Base-by-base conservation (phyloP, 2,329 filamentous ascomycete species). In the Cladosporium sp. region DNA sequence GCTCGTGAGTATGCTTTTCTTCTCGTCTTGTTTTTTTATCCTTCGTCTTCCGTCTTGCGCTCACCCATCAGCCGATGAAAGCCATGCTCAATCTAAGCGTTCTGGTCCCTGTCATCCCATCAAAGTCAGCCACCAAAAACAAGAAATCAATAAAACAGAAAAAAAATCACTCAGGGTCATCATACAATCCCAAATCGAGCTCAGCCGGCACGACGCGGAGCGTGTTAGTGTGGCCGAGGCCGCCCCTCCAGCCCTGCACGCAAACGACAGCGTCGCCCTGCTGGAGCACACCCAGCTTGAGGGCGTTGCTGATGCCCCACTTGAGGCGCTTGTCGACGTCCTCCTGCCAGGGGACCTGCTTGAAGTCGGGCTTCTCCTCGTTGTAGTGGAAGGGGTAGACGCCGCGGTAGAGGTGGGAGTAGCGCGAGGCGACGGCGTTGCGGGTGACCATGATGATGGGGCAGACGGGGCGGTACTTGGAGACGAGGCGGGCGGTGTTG, bases 401-500 rank as follows among this genome's bases (percentile, higher is more conserved):
- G 65, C 93, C 93, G 69, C 93, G 92, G 78, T 96, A 97, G 71
- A 98, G 76, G 74, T 98, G 93, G 61, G 84, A 87, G 74, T 93
- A 97, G 62, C 93, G 82, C 56, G 90, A 87, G 49, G 93, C 89
- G 60, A 81, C 83, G 45, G 83, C 75, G 71, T 87, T 95, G 66
- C 93, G 86, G 60, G 92, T 95, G 59, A 98, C 88, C 92, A 97
- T 97, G 80, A 98, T 92, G 77, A 98, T 96, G 64, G 93, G 93
- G 83, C 92, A 97, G 59, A 97, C 91, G 48, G 93, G 93, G 68
- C 93, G 88, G 79, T 96, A 98, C 80, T 98, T 98, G 78, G 92
- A 95, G 62, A 97, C 80, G 58, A 97, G 85, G 66, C 93, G 90
- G 56, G 93, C 93, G 61, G 92, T 96, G 68, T 89, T 88, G 69